A percentile compares a stretch with the other conserved stretches of the same genome.
phyloP scores from a whole-genome alignment of 495 filamentous ascomycete species.

The Neurospora sp. region DNA sequence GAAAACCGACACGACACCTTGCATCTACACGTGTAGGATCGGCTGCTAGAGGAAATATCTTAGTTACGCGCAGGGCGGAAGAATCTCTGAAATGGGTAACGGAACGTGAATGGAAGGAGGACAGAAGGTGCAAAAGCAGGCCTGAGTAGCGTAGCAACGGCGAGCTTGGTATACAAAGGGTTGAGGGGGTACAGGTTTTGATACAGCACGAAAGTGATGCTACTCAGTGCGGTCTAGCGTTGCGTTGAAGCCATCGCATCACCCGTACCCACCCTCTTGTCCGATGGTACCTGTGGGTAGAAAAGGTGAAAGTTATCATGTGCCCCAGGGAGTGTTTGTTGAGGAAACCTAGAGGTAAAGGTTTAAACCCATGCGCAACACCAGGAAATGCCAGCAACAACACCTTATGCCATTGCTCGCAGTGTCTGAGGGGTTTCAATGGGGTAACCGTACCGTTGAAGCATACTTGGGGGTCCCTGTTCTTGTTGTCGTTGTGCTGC shows the following conservation, averaged over 20 bases:
- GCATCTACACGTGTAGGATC: not conserved
- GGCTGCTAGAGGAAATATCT: not conserved
- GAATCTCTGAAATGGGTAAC: not conserved
- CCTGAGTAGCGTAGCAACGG: constrained; percentile 11
- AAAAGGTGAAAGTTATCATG: not conserved
- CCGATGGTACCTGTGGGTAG: not conserved
- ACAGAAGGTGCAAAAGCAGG: constrained; percentile 3
- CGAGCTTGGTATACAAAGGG: constrained; percentile 9
- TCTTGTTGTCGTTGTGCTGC: not conserved
- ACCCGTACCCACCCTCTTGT: constrained; percentile 5
- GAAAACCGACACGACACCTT: not conserved
- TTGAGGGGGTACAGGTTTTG: constrained; percentile 10
- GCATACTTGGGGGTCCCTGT: not conserved
- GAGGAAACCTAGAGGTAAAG: not conserved
- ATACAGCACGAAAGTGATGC: not conserved
- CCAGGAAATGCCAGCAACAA: not conserved
- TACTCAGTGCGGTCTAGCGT: not conserved
- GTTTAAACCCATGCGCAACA: not conserved
- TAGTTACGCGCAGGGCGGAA: constrained; percentile 4
- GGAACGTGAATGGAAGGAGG: constrained; percentile 7
- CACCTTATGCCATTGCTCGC: constrained; percentile 1
- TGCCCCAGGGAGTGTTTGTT: not conserved
- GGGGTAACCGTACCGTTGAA: not conserved
- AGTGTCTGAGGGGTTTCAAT: not conserved
- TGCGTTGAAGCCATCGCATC: constrained; percentile 12